Evolutionary conservation across 257 asterid species (phyloP).

Genomic region (Galeopsis tetrahit): DNA sequence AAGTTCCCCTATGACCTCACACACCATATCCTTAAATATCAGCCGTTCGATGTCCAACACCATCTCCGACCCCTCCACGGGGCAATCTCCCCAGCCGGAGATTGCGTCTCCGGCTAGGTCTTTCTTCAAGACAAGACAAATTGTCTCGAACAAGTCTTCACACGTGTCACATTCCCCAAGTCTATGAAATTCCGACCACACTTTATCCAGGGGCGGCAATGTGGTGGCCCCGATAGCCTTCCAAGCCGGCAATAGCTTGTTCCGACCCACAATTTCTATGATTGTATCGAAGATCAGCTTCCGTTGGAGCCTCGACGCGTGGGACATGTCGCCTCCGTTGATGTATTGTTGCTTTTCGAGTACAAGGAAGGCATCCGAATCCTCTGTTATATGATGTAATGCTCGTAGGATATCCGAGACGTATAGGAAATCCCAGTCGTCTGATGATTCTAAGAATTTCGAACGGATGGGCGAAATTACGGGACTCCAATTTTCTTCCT

Average conservation of each 20-base stretch:
- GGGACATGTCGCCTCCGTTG: constrained; percentile 58
- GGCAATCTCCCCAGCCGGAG: constrained; percentile 76
- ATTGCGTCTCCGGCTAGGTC: constrained; percentile 64
- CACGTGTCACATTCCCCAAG: constrained; percentile 49
- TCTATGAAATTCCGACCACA: constrained; percentile 71
- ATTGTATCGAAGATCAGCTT: constrained; percentile 68
- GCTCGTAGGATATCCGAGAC: constrained; percentile 71
- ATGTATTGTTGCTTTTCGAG: constrained; percentile 75
- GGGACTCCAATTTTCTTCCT: constrained; percentile 68
- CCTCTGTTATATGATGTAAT: constrained; percentile 53
- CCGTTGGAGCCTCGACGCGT: constrained; percentile 57
- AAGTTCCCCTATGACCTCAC: constrained; percentile 70
- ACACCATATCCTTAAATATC: constrained; percentile 71
- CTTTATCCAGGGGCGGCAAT: constrained; percentile 41
- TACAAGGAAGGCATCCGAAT: constrained; percentile 54
- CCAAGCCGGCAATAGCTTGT: constrained; percentile 74
- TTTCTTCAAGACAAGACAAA: constrained; percentile 66
- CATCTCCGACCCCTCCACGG: constrained; percentile 68
- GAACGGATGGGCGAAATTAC: constrained; percentile 42
- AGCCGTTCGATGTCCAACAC: constrained; percentile 78
- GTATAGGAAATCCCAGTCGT: constrained; percentile 61
- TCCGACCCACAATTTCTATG: constrained; percentile 65
- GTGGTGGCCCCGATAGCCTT: constrained; percentile 31
- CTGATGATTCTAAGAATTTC: constrained; percentile 40
- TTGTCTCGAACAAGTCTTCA: constrained; percentile 66